These are phyloP conservation scores for Incumbomyces delicatus DNA, from an alignment of 2,329 filamentous ascomycete species.

Conservation along the genomic window DNA sequence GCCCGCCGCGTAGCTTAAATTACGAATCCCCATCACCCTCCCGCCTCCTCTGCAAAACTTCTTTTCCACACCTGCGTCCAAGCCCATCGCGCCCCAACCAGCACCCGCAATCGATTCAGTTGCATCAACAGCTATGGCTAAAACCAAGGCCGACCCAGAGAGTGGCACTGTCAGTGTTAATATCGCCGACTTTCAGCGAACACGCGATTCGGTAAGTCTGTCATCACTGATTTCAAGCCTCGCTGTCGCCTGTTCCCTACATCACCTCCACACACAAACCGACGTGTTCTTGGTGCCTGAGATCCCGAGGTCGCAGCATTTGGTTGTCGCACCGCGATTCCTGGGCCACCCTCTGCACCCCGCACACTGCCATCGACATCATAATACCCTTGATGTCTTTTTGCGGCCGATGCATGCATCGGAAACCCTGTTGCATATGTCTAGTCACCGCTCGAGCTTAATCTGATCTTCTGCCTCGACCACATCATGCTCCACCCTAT, in stretches of 20 bases:
- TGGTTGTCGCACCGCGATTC: no score
- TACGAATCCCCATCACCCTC: slow-evolving; percentile 2
- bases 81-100: background rate
- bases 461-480: background rate
- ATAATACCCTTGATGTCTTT: background rate
- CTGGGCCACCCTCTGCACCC: background rate
- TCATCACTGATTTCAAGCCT: slow-evolving; percentile 3
- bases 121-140: slow-evolving; percentile 13
- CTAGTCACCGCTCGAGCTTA: no score
- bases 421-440: background rate
- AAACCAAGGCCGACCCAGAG: slow-evolving; percentile 23
- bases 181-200: slow-evolving; percentile 66
- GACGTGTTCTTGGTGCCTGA: background rate
- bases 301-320: no score
- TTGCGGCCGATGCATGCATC: background rate
- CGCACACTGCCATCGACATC: background rate
- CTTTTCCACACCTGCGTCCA: background rate
- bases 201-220: slow-evolving; percentile 67
- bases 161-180: slow-evolving; percentile 32
- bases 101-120: background rate
- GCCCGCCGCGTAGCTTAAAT: slow-evolving; percentile 3
- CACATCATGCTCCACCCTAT: background rate
- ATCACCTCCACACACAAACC: background rate
- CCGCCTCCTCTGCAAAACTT: background rate
- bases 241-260: background rate